Evolutionary conservation across 148 eudicot genomes (phyloP).

Genomic region (Gaultheria prostrata): DNA sequence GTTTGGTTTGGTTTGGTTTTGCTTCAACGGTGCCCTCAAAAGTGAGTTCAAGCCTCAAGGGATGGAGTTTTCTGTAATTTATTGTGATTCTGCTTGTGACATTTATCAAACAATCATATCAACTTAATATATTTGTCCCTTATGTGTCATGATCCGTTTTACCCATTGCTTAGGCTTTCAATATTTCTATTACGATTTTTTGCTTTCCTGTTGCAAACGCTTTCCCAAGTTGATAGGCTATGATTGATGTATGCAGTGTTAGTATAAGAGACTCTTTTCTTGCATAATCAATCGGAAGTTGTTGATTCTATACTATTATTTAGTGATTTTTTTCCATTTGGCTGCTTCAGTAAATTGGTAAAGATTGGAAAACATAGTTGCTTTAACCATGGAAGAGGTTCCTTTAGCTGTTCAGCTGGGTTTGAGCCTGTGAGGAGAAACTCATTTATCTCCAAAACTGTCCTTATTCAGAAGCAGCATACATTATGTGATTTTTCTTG

Average conservation of each 20-base stretch:
- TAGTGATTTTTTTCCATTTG: no score
- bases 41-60: background rate
- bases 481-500: background rate
- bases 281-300: background rate
- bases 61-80: background rate
- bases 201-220: background rate
- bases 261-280: background rate
- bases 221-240: background rate
- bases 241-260: background rate
- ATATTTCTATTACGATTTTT: background rate
- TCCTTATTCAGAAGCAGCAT: background rate
- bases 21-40: background rate
- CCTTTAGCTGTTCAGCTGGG: background rate
- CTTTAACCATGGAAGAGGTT: no score
- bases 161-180: background rate
- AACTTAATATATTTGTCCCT: background rate
- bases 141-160: background rate
- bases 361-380: no score
- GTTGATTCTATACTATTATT: background rate
- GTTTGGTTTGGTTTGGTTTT: no score
- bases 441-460: background rate
- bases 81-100: background rate
- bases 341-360: background rate
- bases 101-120: no score
- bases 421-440: background rate